Evolutionary conservation across 257 asterid genomes (phyloP), one percentile per base, ranked within the genome.

Genomic region (Nyctanthes arbortristis): DNA sequence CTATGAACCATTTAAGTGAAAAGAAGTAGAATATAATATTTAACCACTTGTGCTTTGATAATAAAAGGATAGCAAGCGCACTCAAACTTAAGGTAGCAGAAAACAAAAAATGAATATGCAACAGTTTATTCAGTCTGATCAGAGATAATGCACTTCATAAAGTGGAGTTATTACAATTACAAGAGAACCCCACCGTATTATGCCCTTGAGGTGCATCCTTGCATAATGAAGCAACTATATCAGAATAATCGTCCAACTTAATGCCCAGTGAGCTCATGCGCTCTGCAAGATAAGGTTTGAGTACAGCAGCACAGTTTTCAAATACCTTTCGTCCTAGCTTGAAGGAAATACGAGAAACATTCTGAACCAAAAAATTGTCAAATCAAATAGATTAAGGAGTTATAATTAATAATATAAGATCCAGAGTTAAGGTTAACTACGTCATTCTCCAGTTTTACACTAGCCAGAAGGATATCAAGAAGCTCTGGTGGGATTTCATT

Each of bases 371-470:
- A 65, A 35, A 9, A 66, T 22, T 3, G 14, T 20, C 10, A 58
- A n/a, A 28, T 16, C 10, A 40, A 24, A 31, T 49, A 66, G 39
- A n/a, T n/a, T 25, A 31, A 25, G 18, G 22, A 57, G 49, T 11
- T 27, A 31, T 65, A 32, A 58, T 56, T 65, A 61, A 27, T 14
- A 30, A 62, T 31, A 18, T 22, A 54, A 37, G 37, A 63, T 4
- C 16, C 24, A 68, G 16, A 39, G 64, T n/a, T n/a, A n/a, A n/a
- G 58, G 70, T 32, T 32, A 54, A 16, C 22, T 34, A 79, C 84
- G 43, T 67, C 30, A 65, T 79, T 72, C 62, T 73, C 81, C 68
- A 36, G 75, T 55, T 57, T 75, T 28, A 75, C 65, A 30, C 58
- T 30, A 65, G 72, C 54, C 65, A 79, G 66, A 28, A 79, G 60